Base-by-base conservation (phyloP, 257 asterid genomes). In the Ligustrum vulgare region DNA sequence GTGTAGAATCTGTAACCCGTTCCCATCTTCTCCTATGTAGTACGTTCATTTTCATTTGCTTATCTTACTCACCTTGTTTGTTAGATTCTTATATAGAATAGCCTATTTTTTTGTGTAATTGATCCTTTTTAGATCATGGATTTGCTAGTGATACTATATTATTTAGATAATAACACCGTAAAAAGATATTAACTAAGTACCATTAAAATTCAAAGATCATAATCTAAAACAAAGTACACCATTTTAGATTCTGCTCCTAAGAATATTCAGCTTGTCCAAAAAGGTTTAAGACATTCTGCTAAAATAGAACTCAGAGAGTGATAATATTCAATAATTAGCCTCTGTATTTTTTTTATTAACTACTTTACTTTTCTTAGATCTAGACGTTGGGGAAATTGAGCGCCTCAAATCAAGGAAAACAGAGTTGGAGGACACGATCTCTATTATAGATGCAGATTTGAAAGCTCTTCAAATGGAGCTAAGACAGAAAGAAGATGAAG, bases 11-110 rank as follows among this genome's bases (percentile, higher is more conserved):
- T 32, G 97, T 94, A 66, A 79, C 77, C 16, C 84, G 70, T 20
- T 90, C 98, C 77, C 91, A 79, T 60, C 89, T 91, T 80, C 89
- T 94, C 68, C 78, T 80, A 33, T 84, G 92, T 87, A 89, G 98
- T 94, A 88, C n/a, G 91, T 82, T 75, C 72, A 9, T 80, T 70
- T 78, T 75, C 74, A 71, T 72, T 56, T 28, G 25, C 22, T 58
- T 66, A 31, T 69, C 4, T 70, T 70, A 69, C 18, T 51, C 36
- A 67, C 39, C 62, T 25, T 72, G 49, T 72, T 58, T 73, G 41
- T 72, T 58, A 36, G 34, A 58, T 66, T 35, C 31, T 71, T 16
- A 22, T 62, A 23, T 16, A 69, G 43, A 10, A 51, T 47, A 28
- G 70, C 65, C 23, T 16, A 4, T 6, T 6, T 34, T 62, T n/a